Conservation (phyloP, 306 rosid species). For the Luffa acutangula region DNA sequence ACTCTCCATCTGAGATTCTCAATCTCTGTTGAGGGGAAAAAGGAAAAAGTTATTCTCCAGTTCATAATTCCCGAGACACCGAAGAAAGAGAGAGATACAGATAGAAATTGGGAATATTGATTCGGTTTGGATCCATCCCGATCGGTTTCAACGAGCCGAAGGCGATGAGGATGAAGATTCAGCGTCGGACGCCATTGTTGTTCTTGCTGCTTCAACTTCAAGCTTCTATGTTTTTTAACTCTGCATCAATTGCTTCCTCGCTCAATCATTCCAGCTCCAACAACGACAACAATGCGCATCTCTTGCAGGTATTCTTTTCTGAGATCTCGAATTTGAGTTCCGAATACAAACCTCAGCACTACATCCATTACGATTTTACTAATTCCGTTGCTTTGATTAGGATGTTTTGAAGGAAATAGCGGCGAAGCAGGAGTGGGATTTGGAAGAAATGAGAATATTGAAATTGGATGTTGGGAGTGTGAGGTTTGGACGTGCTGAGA, state of each 20-base stretch:
- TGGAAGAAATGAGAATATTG: conserved; percentile 29
- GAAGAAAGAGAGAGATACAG: background rate
- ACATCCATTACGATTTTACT: background rate
- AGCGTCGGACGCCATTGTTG: background rate
- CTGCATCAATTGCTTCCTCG: conserved; percentile 16
- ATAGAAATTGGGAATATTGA: background rate
- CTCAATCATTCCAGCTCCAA: conserved; percentile 2
- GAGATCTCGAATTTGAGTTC: background rate
- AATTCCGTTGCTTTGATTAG: conserved; percentile 13
- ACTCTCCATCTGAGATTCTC: too few relatives aligned
- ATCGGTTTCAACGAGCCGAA: background rate
- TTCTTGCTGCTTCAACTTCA: conserved; percentile 25
- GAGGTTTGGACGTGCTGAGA: conserved; percentile 39
- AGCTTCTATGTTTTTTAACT: background rate
- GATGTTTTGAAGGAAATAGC: conserved; percentile 64
- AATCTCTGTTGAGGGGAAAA: too few relatives aligned
- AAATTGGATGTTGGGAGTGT: conserved; percentile 41
- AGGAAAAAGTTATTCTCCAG: background rate
- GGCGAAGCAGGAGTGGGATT: conserved; percentile 49
- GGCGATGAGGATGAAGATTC: conserved; percentile 10
- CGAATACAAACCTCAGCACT: background rate
- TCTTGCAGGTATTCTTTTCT: conserved; percentile 42
- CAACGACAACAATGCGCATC: conserved; percentile 20
- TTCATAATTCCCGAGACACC: background rate
- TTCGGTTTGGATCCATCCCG: background rate